Evolutionary conservation across 345 rosid species (phyloP).

Genomic region (Corymbia maculata): DNA sequence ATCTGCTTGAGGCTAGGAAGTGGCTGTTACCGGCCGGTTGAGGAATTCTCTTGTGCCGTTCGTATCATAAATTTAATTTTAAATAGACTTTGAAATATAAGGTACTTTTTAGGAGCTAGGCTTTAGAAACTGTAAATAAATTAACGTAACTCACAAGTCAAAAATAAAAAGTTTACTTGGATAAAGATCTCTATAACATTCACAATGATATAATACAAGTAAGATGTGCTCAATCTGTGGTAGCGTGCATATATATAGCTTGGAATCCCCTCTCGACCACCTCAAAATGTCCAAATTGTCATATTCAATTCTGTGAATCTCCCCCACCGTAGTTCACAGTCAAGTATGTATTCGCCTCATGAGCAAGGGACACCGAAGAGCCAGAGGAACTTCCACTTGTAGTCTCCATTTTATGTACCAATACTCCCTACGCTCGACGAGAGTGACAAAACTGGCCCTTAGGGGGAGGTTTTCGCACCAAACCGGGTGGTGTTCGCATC

Average conservation of each 20-base stretch:
- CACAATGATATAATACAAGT: not conserved
- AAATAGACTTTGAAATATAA: not conserved
- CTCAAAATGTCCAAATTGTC: not conserved
- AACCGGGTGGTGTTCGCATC: not conserved
- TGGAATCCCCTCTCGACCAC: not conserved
- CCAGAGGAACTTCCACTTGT: not conserved
- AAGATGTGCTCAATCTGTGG: not conserved
- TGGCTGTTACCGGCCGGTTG: not conserved
- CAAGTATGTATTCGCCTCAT: not conserved
- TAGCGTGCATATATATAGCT: not conserved
- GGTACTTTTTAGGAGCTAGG: not conserved
- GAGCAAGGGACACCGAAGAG: not conserved
- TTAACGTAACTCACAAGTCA: not conserved
- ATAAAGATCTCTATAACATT: not conserved
- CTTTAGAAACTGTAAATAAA: not conserved
- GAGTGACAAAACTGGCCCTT: not conserved
- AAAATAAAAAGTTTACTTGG: not conserved
- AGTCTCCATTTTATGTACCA: not conserved
- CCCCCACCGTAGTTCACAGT: not conserved
- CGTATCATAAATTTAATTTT: not conserved
- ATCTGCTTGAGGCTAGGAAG: not conserved
- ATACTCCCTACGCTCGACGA: not conserved
- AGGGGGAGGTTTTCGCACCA: not conserved
- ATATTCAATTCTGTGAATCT: not conserved
- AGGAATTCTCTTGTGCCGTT: not conserved